Evolutionary conservation across 2,329 filamentous ascomycete genomes (phyloP).

Genomic region (Ceratocystiopsis brevicomis): DNA sequence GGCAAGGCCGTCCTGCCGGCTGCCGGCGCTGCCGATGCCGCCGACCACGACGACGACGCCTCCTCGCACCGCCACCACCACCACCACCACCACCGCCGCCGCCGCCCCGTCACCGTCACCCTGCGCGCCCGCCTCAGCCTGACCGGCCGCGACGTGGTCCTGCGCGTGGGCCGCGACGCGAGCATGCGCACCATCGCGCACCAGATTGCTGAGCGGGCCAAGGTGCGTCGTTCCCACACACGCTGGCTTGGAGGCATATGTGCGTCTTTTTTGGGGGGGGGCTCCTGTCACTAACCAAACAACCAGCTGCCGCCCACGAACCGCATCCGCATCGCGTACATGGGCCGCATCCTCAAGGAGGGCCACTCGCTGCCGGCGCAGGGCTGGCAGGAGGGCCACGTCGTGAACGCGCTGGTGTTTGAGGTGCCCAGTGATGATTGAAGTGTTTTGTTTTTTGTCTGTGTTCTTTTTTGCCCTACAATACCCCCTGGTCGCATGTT

Average conservation of each 20-base stretch:
- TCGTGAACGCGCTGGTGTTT: slow-evolving; percentile 61
- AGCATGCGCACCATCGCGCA: slow-evolving; percentile 43
- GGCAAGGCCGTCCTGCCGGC: slow-evolving; percentile 25
- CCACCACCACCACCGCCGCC: too few species aligned
- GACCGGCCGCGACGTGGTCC: slow-evolving; percentile 40
- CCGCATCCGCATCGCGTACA: slow-evolving; percentile 54
- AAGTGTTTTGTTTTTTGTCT: not conserved
- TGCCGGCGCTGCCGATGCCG: slow-evolving; percentile 13
- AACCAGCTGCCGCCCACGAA: slow-evolving; percentile 42
- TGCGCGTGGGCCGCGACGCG: slow-evolving; percentile 40
- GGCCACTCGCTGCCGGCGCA: slow-evolving; percentile 43
- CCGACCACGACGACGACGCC: too few species aligned
- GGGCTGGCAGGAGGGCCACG: slow-evolving; percentile 56
- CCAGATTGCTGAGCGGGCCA: slow-evolving; percentile 43
- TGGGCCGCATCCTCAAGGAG: slow-evolving; percentile 64
- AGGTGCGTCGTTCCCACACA: slow-evolving; percentile 26
- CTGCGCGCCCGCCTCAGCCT: slow-evolving; percentile 48
- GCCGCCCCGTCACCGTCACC: slow-evolving; percentile 24
- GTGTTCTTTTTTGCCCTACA: not conserved
- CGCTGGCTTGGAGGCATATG: too few species aligned
- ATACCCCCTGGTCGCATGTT: not conserved
- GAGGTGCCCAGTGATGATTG: slow-evolving; percentile 1
- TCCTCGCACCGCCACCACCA: too few species aligned
- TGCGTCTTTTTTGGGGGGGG: too few species aligned
- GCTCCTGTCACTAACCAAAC: slow-evolving; percentile 1